Percentiles rank a stretch among this genome's conserved stretches.
Conservation (phyloP, 2,329 filamentous ascomycete species). For the Lasiodiplodia theobromae region DNA sequence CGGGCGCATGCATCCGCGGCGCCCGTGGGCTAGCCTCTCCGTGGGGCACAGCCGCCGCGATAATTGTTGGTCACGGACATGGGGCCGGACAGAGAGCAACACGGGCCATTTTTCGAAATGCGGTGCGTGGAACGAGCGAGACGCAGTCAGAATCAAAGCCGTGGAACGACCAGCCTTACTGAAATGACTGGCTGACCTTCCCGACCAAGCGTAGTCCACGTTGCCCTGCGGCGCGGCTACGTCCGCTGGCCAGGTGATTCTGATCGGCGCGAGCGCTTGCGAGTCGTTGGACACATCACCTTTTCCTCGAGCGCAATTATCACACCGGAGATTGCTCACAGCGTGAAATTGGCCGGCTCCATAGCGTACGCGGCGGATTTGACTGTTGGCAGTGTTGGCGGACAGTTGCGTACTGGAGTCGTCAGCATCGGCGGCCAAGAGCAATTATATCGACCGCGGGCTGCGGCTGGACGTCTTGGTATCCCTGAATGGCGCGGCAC, state of each 20-base stretch:
- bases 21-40: slow-evolving; percentile 1
- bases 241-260: slow-evolving; percentile 15
- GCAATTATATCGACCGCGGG: slow-evolving; percentile 9
- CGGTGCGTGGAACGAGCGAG: slow-evolving; percentile 14
- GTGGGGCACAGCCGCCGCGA: slow-evolving; percentile 25
- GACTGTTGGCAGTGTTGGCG: slow-evolving; percentile 4
- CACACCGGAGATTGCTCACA: slow-evolving; percentile 17
- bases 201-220: neutral
- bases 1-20: neutral
- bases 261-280: neutral
- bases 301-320: neutral
- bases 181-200: slow-evolving; percentile 8
- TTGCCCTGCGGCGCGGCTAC: slow-evolving; percentile 3
- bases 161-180: slow-evolving; percentile 22
- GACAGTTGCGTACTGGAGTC: neutral
- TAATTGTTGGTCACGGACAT: slow-evolving; percentile 5
- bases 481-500: slow-evolving; percentile 22
- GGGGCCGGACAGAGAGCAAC: neutral
- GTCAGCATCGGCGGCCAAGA: slow-evolving; percentile 14
- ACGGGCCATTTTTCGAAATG: slow-evolving; percentile 8
- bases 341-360: slow-evolving; percentile 3
- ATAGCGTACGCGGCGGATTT: slow-evolving; percentile 1
- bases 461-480: slow-evolving; percentile 10
- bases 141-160: slow-evolving; percentile 5
- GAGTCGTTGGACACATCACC: neutral